Percentiles rank a stretch among this genome's conserved stretches.
phyloP scores from a whole-genome alignment of 352 stramenopile species.

The Globisporangium camurandrum region DNA sequence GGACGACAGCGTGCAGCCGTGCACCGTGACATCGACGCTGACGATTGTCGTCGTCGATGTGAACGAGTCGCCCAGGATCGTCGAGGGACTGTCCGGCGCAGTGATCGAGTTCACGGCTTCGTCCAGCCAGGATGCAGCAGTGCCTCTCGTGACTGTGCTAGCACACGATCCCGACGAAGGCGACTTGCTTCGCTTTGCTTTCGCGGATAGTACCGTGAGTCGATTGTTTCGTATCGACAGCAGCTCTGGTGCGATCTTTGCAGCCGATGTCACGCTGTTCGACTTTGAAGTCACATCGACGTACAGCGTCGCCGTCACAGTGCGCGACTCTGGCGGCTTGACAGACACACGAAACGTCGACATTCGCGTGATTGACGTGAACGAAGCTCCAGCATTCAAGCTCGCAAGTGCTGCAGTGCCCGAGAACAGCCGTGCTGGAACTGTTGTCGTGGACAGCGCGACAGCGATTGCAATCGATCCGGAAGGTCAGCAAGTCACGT shows the following conservation, averaged over 20 bases:
- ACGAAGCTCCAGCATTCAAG: slow-evolving; percentile 35
- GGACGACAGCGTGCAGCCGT: slow-evolving; percentile 3
- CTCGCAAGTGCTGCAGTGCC: slow-evolving; percentile 3
- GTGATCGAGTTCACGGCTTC: slow-evolving; percentile 31
- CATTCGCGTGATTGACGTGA: slow-evolving; percentile 33
- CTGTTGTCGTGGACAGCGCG: slow-evolving; percentile 15
- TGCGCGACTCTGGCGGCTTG: slow-evolving; percentile 29
- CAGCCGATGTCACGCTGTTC: slow-evolving; percentile 24
- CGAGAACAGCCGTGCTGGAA: slow-evolving; percentile 18
- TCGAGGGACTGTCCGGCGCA: slow-evolving; percentile 17
- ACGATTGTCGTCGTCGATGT: slow-evolving; percentile 21
- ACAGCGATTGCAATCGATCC: slow-evolving; percentile 9
- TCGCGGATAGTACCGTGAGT: slow-evolving; percentile 17
- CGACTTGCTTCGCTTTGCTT: slow-evolving; percentile 6
- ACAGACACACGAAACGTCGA: slow-evolving; percentile 14
- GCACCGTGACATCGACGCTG: slow-evolving; percentile 1
- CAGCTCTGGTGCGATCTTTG: slow-evolving; percentile 29
- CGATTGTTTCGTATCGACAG: slow-evolving; percentile 33
- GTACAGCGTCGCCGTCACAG: slow-evolving; percentile 10
- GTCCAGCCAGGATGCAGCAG: slow-evolving; percentile 14
- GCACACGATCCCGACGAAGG: slow-evolving; percentile 4
- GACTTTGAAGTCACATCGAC: slow-evolving; percentile 26
- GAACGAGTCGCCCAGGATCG: slow-evolving; percentile 33
- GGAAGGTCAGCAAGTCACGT: slow-evolving; percentile 5
- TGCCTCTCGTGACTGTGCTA: slow-evolving; percentile 14